Evolutionary conservation across 2,329 filamentous ascomycete genomes (phyloP).

Genomic region (Graphilbum sp.): DNA sequence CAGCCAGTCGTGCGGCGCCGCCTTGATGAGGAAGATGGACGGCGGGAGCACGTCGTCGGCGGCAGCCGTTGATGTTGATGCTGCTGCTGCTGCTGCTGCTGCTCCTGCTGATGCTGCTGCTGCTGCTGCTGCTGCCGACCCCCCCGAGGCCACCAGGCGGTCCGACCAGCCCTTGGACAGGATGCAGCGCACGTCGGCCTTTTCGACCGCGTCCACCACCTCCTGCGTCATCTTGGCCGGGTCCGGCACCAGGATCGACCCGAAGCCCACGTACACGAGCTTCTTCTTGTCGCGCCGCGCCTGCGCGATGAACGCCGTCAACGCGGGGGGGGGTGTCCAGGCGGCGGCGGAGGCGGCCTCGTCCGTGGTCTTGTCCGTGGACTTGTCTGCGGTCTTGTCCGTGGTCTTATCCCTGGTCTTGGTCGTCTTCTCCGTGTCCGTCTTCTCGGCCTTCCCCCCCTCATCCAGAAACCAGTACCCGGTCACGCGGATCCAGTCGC

Average conservation of each 20-base stretch:
- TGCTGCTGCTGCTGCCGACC: no score
- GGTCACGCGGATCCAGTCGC: constrained; percentile 93
- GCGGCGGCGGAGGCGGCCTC: no score
- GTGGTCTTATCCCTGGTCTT: background rate
- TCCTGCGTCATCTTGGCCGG: constrained; percentile 77
- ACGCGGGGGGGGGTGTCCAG: constrained; percentile 62
- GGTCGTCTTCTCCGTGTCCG: background rate
- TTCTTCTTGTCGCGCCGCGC: constrained; percentile 74
- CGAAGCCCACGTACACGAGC: constrained; percentile 92
- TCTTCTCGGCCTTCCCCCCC: constrained; percentile 8
- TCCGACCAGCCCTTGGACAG: constrained; percentile 97
- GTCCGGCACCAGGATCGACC: constrained; percentile 86
- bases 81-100: no score
- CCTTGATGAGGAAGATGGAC: constrained; percentile 76
- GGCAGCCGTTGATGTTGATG: no score
- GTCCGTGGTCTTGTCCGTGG: no score
- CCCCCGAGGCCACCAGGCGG: constrained; percentile 36
- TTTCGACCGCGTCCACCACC: constrained; percentile 80
- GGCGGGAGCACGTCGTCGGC: constrained; percentile 45
- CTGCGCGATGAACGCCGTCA: constrained; percentile 67
- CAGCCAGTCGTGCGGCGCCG: constrained; percentile 91
- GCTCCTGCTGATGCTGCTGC: no score
- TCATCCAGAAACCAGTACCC: constrained; percentile 98
- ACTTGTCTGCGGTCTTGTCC: constrained; percentile 8
- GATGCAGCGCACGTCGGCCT: constrained; percentile 86